phyloP scores from a whole-genome alignment of 2,329 filamentous ascomycete genomes.

The Epichloe sp. region DNA sequence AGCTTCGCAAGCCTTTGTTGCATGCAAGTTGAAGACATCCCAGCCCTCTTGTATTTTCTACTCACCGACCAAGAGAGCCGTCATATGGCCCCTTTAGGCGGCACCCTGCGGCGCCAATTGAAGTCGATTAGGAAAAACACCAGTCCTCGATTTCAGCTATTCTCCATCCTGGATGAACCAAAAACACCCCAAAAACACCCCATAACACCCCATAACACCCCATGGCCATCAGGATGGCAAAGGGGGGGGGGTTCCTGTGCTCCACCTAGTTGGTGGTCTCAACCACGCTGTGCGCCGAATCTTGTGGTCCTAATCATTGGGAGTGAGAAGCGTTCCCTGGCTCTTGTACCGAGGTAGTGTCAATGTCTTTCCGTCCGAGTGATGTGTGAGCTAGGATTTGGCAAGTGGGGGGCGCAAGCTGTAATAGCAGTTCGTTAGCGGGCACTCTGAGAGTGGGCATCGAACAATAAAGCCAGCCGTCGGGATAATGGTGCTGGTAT shows the following conservation, averaged over 20 bases:
- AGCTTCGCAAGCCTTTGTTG: neutral
- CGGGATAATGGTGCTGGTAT: slow-evolving; percentile 1
- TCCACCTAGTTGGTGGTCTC: neutral
- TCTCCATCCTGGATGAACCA: slow-evolving; percentile 6
- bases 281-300: neutral
- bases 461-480: slow-evolving; percentile 5
- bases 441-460: neutral
- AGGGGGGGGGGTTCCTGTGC: neutral
- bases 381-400: neutral
- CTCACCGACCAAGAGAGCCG: slow-evolving; percentile 3
- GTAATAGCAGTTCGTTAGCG: neutral
- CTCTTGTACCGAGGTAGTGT: neutral
- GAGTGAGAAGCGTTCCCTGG: neutral
- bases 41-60: slow-evolving; percentile 9
- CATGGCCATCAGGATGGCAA: slow-evolving; percentile 1
- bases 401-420: neutral
- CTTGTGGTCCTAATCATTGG: neutral
- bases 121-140: neutral
- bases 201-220: neutral
- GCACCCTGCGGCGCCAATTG: slow-evolving; percentile 1
- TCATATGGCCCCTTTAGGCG: neutral
- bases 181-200: slow-evolving; percentile 3
- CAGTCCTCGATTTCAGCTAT: slow-evolving; percentile 6
- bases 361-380: neutral
- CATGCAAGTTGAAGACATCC: slow-evolving; percentile 5